Percentiles rank a stretch among this genome's conserved stretches.
These are phyloP conservation scores for Polygonum maritimum DNA, from an alignment of 148 eudicot genomes.

Conservation along the genomic window DNA sequence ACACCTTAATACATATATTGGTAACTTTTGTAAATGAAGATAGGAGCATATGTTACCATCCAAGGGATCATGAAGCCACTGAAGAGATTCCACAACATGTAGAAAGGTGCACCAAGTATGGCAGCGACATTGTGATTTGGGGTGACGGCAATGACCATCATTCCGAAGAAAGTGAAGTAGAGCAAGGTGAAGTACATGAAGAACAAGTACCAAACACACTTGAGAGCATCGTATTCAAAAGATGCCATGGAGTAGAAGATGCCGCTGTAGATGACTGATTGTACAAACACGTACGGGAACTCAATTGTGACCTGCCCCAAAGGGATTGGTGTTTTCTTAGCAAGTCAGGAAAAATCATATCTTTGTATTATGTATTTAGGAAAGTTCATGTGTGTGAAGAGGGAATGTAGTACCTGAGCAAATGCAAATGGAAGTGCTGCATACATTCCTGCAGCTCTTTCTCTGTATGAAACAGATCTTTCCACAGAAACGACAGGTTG, in stretches of 20 bases:
- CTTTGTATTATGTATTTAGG: not conserved
- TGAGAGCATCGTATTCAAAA: constrained; percentile 49
- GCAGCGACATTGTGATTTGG: constrained; percentile 88
- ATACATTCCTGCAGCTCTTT: constrained; percentile 92
- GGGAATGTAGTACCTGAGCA: constrained; percentile 44
- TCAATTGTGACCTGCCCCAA: constrained; percentile 60
- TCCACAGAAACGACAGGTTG: constrained; percentile 84
- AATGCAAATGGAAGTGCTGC: constrained; percentile 81
- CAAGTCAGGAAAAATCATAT: not conserved
- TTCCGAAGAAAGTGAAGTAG: constrained; percentile 85
- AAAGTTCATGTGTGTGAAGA: not conserved
- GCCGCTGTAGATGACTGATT: constrained; percentile 63
- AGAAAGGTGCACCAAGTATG: constrained; percentile 76
- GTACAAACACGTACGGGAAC: constrained; percentile 76
- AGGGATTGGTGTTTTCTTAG: not conserved
- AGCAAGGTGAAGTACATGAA: constrained; percentile 79
- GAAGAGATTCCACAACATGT: constrained; percentile 94
- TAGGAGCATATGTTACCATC: constrained; percentile 35
- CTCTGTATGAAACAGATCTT: constrained; percentile 76
- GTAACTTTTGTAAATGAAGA: not conserved
- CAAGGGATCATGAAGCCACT: constrained; percentile 83
- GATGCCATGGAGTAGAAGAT: constrained; percentile 83
- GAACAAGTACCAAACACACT: constrained; percentile 59
- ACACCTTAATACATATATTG: not conserved
- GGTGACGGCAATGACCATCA: constrained; percentile 78